These are phyloP conservation scores for Trypanosoma lewisi DNA, from an alignment of 208 protist genomes.

Conservation along the genomic window DNA sequence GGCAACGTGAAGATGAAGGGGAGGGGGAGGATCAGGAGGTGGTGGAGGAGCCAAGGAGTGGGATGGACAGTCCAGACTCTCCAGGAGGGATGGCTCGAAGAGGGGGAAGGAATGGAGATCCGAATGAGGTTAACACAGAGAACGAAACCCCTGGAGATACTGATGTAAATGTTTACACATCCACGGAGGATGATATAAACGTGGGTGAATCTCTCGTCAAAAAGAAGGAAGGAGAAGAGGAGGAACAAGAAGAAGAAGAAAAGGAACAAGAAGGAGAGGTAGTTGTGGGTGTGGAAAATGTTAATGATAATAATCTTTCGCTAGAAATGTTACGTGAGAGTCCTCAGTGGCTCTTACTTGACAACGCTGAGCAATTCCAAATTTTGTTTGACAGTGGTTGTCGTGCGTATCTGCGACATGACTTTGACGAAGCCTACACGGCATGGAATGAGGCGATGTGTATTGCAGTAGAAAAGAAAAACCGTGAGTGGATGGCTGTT, in stretches of 20 bases:
- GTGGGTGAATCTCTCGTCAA: no score
- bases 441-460: slow-evolving; percentile 87
- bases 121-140: not conserved
- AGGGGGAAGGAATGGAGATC: not conserved
- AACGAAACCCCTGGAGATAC: not conserved
- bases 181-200: no score
- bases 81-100: not conserved
- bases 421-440: slow-evolving; percentile 87
- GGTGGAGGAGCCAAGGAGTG: not conserved
- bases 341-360: slow-evolving; percentile 32
- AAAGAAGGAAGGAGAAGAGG: not conserved
- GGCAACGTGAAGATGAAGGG: not conserved
- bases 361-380: slow-evolving; percentile 66
- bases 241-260: not conserved
- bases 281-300: not conserved
- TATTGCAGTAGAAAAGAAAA: slow-evolving; percentile 73
- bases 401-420: slow-evolving; percentile 58
- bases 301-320: not conserved
- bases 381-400: slow-evolving; percentile 84
- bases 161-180: not conserved
- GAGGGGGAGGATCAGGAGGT: not conserved
- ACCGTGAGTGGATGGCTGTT: slow-evolving; percentile 90
- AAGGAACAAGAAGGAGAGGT: not conserved
- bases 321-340: slow-evolving; percentile 22
- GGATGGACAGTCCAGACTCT: not conserved